These are phyloP conservation scores for Thermothielavioides terrestris DNA, from an alignment of 495 filamentous ascomycete species.

Conservation along the genomic window DNA sequence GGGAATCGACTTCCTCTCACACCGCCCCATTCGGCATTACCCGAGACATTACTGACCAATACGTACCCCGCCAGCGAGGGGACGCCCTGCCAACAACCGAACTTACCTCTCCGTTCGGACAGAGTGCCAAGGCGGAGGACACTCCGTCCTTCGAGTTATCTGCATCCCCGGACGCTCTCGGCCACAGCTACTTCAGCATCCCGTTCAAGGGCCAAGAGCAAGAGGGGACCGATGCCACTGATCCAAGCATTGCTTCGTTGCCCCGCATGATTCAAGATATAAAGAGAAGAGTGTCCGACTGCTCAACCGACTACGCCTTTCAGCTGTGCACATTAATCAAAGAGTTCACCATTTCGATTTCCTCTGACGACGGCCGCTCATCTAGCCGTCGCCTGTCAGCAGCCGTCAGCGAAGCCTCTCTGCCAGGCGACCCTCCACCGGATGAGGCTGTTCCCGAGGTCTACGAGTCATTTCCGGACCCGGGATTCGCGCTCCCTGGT, in stretches of 20 bases:
- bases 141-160: constrained; percentile 6
- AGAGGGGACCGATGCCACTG: neutral
- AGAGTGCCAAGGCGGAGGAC: constrained; percentile 10
- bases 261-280: constrained; percentile 4
- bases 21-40: too few relatives aligned
- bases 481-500: constrained; percentile 27
- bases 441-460: neutral
- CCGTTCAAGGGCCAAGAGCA: constrained; percentile 1
- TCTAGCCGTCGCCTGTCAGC: constrained; percentile 1
- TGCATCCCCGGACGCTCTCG: neutral
- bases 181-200: neutral
- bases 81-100: constrained; percentile 2
- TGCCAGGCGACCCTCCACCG: neutral
- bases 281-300: constrained; percentile 20
- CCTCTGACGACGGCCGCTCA: constrained; percentile 7
- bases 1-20: constrained; percentile 1
- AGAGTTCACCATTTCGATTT: constrained; percentile 21
- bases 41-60: neutral
- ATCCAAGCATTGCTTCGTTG: neutral
- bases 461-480: constrained; percentile 20
- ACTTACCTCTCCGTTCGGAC: constrained; percentile 4
- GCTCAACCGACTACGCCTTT: constrained; percentile 20
- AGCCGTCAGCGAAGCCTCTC: constrained; percentile 2
- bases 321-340: constrained; percentile 19
- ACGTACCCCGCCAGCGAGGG: constrained; percentile 1